Evolutionary conservation across 352 stramenopile species (phyloP), one percentile per base, ranked within the genome.

Genomic region (Pythium brassicae): DNA sequence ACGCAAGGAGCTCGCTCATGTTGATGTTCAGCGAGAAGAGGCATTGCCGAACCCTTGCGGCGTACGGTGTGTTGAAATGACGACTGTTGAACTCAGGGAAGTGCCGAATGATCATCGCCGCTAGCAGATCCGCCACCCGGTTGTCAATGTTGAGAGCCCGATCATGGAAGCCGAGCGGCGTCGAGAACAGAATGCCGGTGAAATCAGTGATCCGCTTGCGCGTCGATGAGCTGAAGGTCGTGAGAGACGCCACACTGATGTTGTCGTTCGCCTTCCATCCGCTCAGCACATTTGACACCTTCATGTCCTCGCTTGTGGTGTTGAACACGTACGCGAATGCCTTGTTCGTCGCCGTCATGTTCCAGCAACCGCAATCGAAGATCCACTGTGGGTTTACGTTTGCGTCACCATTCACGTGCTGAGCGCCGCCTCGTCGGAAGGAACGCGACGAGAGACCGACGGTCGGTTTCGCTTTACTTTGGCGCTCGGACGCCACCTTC

Each of bases 341-440:
- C 39, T 73, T 75, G 55, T 63, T 77, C 2, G 45, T 63, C 1
- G 56, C 59, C 0, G 19, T 66, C 59, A 76, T 59, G 42, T 76
- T 69, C 69, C 72, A 74, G 1, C 54, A 44, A 3, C 63, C 66
- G 0, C 68, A 48, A 11, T 78, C 55, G 10, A 76, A 69, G 26
- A 66, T 76, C 55, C 65, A 80, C 23, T 64, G 55, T 0, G 58
- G 12, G 4, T 44, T 44, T 4, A 69, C 42, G 0, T 27, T 23
- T 1, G 55, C 29, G 15, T 63, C 53, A 0, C 42, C 47, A 26
- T 78, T 72, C 0, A 58, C 61, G 14, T 69, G 44, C 34, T 81
- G 59, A 0, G 57, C 59, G 0, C 59, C 63, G 1, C 66, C 61
- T 3, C 64, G 59, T 1, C 59, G 43, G 11, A 74, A 69, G 0